Conservation (phyloP, 495 filamentous ascomycete species). For the Geoglossum glabrum region DNA sequence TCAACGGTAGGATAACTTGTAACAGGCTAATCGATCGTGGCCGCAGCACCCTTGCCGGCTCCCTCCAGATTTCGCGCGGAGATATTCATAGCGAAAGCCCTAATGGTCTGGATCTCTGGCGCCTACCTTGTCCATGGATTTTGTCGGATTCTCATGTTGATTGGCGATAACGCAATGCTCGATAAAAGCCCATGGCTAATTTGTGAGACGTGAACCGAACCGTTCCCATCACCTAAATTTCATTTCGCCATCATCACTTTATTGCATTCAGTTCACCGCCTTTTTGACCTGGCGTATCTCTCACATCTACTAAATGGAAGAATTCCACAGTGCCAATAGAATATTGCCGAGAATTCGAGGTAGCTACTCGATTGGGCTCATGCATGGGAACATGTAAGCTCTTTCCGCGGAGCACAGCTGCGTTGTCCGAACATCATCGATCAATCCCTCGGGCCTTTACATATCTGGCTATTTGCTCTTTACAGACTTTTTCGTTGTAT, state of each 20-base stretch:
- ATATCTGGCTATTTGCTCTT: constrained; percentile 60
- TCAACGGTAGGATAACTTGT: not conserved
- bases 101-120: not conserved
- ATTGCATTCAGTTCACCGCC: not conserved
- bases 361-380: not conserved
- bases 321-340: not conserved
- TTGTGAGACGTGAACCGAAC: not conserved
- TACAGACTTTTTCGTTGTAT: constrained; percentile 68
- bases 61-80: not conserved
- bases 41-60: not conserved
- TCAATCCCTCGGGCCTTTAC: constrained; percentile 69
- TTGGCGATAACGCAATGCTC: constrained; percentile 1
- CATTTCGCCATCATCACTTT: not conserved
- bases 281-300: not conserved
- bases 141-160: not conserved
- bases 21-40: not conserved
- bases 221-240: not conserved
- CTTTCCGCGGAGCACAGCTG: not conserved
- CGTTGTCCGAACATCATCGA: constrained; percentile 27
- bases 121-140: not conserved
- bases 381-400: not conserved
- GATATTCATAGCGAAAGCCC: not conserved
- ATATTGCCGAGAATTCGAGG: not conserved
- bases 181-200: not conserved
- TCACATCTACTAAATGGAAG: not conserved